Base-by-base conservation (phyloP, 345 rosid species). In the Eucalyptus viminalis region DNA sequence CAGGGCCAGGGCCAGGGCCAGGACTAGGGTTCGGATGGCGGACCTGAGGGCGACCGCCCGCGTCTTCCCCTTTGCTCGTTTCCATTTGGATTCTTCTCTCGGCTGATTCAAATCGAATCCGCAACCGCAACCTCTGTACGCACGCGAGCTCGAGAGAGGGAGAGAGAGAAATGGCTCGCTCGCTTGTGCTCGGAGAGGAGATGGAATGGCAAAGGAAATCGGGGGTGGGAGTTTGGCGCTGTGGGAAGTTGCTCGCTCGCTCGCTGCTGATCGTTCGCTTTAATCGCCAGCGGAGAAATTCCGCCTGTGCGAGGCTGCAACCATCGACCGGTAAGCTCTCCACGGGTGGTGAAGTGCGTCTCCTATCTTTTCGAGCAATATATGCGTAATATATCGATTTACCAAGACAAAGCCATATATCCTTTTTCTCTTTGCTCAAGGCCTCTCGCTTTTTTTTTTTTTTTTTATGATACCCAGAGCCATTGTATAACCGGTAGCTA, bases 401-500 rank as follows among this genome's bases (percentile, higher is more conserved):
- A 37, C 47, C 24, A 76, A 37, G 43, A 72, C n/a, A n/a, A 62
- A 62, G 69, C 34, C 69, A 19, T 53, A 62, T 62, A 14, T 62
- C 72, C 72, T 29, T 65, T 60, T 60, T 56, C 67, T 60, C 16
- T 60, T 60, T 22, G 65, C 65, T 6, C 31, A 27, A 60, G 67
- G 67, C 67, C 67, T 27, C 14, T 6, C 8, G 0, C 14, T 5
- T 14, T 49, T n/a, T n/a, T n/a, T n/a, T n/a, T n/a, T n/a, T n/a
- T n/a, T 49, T 49, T 5, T 14, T 49, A 14, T 13, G 0, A 49
- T 49, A 13, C 1, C 1, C 1, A 49, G 5, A 49, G 14, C 7
- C 6, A 0, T 49, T 3, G 1, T 49, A 5, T 16, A 14, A 49
- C 17, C 3, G 7, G 0, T 1, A 49, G 2, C 17, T 3, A 3